These are phyloP conservation scores for Nannizziopsis barbatae DNA, from an alignment of 2,329 filamentous ascomycete genomes.

Conservation along the genomic window DNA sequence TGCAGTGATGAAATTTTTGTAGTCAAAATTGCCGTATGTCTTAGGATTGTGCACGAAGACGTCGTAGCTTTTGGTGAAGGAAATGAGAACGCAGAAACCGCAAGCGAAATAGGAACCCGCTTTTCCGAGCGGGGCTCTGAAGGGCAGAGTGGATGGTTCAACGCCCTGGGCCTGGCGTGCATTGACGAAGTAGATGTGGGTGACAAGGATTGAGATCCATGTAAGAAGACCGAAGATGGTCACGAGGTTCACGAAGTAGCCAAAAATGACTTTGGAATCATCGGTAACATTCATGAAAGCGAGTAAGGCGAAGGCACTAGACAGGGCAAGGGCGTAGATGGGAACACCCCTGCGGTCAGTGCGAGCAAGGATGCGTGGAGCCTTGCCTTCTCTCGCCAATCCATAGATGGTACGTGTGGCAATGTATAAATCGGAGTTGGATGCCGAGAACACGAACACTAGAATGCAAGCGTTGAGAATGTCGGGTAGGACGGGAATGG, in stretches of 20 bases:
- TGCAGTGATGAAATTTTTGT: conserved; percentile 38
- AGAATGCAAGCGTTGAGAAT: conserved; percentile 68
- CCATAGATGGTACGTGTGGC: conserved; percentile 68
- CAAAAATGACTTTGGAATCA: conserved; percentile 32
- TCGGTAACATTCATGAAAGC: conserved; percentile 36
- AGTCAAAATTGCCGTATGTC: conserved; percentile 45
- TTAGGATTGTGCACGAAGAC: conserved; percentile 46
- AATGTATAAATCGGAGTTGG: conserved; percentile 53
- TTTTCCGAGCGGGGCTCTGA: conserved; percentile 37
- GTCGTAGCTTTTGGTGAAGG: conserved; percentile 71
- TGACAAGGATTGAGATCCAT: conserved; percentile 38
- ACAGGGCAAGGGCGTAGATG: conserved; percentile 32
- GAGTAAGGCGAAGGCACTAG: conserved; percentile 33
- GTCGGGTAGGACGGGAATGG: conserved; percentile 55
- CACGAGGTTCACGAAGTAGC: conserved; percentile 38
- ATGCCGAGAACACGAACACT: conserved; percentile 58
- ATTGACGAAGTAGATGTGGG: conserved; percentile 38
- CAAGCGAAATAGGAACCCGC: conserved; percentile 52
- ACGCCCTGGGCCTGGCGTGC: conserved; percentile 33
- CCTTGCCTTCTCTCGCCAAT: conserved; percentile 59
- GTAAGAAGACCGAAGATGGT: conserved; percentile 37
- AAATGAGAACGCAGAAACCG: conserved; percentile 51
- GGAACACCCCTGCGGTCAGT: conserved; percentile 50
- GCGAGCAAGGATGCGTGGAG: conserved; percentile 58
- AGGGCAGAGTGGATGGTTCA: conserved; percentile 27